phyloP scores from a whole-genome alignment of 371 early-diverging fungal genomes.

The Coemansia sp. region DNA sequence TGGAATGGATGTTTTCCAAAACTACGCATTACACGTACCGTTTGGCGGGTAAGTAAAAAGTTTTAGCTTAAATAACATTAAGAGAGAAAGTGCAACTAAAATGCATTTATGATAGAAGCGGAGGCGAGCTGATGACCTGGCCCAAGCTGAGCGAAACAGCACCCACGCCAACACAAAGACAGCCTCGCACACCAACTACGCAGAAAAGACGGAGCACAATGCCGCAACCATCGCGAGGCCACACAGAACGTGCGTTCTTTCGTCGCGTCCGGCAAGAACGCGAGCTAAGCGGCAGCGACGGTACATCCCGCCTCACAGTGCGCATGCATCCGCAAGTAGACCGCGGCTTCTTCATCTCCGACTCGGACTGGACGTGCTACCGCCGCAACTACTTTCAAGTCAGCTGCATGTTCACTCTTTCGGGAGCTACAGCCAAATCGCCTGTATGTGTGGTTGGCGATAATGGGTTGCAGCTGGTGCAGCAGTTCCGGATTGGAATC shows the following conservation, averaged over 20 bases:
- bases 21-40: constrained; percentile 27
- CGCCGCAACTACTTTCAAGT: constrained; percentile 94
- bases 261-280: constrained; percentile 12
- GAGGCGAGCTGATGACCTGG: constrained; percentile 10
- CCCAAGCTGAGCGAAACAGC: constrained; percentile 3
- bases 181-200: not conserved
- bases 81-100: not conserved
- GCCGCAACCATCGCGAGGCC: constrained; percentile 14
- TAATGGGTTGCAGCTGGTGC: constrained; percentile 50
- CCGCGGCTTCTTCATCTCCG: constrained; percentile 51
- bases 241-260: constrained; percentile 16
- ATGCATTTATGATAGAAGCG: not conserved
- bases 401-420: constrained; percentile 69
- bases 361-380: constrained; percentile 84
- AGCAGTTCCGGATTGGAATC: constrained; percentile 69
- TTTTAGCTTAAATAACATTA: not conserved
- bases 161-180: not conserved
- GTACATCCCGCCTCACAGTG: constrained; percentile 10
- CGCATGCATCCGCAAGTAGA: constrained; percentile 46
- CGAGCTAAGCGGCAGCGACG: constrained; percentile 10
- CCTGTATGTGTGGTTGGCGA: constrained; percentile 51
- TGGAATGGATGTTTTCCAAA: constrained; percentile 7
- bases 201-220: constrained; percentile 20
- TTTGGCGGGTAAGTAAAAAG: constrained; percentile 22
- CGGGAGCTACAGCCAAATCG: constrained; percentile 54